These are phyloP conservation scores for Pichia deserticola DNA, from an alignment of 805 yeast genomes.

Conservation along the genomic window DNA sequence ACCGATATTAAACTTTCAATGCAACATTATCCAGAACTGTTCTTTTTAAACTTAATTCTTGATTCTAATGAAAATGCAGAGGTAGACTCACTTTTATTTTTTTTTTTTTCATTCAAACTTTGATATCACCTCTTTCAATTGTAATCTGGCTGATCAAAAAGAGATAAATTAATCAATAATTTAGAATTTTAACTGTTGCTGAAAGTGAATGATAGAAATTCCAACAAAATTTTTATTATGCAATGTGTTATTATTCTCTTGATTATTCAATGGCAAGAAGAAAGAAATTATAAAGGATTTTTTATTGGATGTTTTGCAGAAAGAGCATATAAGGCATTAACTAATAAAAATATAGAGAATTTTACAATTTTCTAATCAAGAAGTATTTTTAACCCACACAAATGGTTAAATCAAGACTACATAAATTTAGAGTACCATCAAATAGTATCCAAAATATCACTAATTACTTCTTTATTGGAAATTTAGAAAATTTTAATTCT, in stretches of 20 bases:
- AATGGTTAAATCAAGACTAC: not conserved
- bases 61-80: not conserved
- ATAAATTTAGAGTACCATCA: not conserved
- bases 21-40: not conserved
- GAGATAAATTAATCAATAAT: not conserved
- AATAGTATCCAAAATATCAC: not conserved
- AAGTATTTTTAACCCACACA: not conserved
- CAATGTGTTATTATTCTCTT: not conserved
- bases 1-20: not conserved
- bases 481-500: not conserved
- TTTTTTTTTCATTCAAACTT: not conserved
- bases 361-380: not conserved
- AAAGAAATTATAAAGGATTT: not conserved
- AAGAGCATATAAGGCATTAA: not conserved
- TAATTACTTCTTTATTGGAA: too few species aligned
- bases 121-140: not conserved
- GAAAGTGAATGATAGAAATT: not conserved
- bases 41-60: not conserved
- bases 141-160: not conserved
- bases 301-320: not conserved
- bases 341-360: not conserved
- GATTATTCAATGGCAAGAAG: constrained; percentile 1
- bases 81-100: not conserved
- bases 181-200: not conserved
- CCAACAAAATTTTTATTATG: not conserved